Evolutionary conservation across 805 yeast species (phyloP), one percentile per base, ranked within the genome.

Genomic region (Vanderwaltozyma verrucispora): DNA sequence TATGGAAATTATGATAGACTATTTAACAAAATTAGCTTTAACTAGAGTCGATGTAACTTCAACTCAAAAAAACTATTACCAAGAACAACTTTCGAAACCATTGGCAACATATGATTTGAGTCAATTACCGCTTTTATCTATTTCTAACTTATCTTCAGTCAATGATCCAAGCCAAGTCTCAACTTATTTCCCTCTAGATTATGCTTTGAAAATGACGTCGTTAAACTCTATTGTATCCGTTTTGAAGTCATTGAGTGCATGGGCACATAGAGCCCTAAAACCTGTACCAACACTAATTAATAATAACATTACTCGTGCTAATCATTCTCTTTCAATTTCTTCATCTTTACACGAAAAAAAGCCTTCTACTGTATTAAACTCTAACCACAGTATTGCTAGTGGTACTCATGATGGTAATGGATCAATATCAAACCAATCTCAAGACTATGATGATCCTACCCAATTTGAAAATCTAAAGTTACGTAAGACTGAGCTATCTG

Each of bases 391-490:
- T 29, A 30, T 39, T 27, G 25, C 30, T 11, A 39, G 37, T 26
- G 38, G 38, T 14, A 43, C 33, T 29, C 47, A 38, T 8, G 52
- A 50, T 20, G 52, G 44, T 18, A 37, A 34, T 20, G 43, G 38
- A n/a, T 42, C 48, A 2, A 32, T 37, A 20, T 31, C 40, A 13
- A 46, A 41, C 20, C 46, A 43, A 36, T 38, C 39, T 12, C 49
- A 43, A 30, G 80, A 71, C 10, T 47, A 64, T 13, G 94, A 82
- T 52, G 85, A 80, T 48, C 88, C 94, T 1, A 71, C 73, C 16
- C 94, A 86, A 57, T 89, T 92, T 59, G 96, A 88, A 49, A 75
- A 71, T 35, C 71, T 79, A 47, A 94, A 92, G 52, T 82, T 77
- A 49, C 69, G 89, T 41, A 92, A 92, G 58, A 86, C 82, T 25